A percentile compares a stretch with the other conserved stretches of the same genome.
These are phyloP conservation scores for Penicillium olsonii DNA, from an alignment of 2,329 filamentous ascomycete species.

Conservation along the genomic window DNA sequence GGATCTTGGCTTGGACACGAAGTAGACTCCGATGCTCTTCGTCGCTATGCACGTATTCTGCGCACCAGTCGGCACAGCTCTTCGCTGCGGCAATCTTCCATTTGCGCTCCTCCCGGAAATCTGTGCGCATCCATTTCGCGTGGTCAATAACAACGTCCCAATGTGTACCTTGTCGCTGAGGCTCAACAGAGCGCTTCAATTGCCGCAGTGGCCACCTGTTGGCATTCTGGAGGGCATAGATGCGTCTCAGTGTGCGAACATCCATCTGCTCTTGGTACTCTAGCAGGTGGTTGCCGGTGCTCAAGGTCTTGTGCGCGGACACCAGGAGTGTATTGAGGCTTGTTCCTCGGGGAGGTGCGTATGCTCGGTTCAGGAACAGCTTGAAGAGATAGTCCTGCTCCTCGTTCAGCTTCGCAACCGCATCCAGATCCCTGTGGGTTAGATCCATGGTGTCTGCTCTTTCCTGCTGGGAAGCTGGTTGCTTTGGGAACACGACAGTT, in stretches of 20 bases:
- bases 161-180: constrained; percentile 72
- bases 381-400: constrained; percentile 64
- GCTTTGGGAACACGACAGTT: constrained; percentile 77
- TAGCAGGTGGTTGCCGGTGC: constrained; percentile 79
- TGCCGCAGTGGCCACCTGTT: constrained; percentile 93
- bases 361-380: constrained; percentile 62
- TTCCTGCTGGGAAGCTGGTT: constrained; percentile 56
- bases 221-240: constrained; percentile 86
- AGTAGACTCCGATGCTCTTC: constrained; percentile 65
- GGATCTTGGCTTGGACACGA: constrained; percentile 60
- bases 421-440: constrained; percentile 48
- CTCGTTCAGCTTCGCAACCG: constrained; percentile 46
- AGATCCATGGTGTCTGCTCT: constrained; percentile 44
- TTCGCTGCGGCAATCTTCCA: constrained; percentile 85
- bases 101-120: constrained; percentile 90
- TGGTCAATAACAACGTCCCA: constrained; percentile 86
- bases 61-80: constrained; percentile 79
- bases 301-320: constrained; percentile 85
- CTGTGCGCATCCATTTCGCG: constrained; percentile 97
- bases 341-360: constrained; percentile 54
- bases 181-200: constrained; percentile 80
- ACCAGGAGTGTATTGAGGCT: constrained; percentile 71
- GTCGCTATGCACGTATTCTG: constrained; percentile 72
- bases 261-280: constrained; percentile 85
- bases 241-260: constrained; percentile 78